phyloP scores from a whole-genome alignment of 441 rosid species.

The Populus trichocarpa region DNA sequence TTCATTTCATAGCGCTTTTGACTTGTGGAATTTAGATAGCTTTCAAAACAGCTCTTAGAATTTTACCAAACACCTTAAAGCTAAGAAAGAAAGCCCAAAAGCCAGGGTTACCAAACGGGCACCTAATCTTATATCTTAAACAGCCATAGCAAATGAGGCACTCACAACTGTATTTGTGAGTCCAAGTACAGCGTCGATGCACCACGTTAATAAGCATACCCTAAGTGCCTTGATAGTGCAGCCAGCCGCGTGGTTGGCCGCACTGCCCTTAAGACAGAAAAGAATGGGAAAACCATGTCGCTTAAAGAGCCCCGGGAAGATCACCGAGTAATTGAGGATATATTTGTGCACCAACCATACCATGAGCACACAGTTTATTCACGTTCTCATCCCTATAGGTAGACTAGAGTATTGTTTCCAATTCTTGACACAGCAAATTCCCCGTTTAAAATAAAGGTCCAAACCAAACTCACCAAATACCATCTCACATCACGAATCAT shows the following conservation, averaged over 20 bases:
- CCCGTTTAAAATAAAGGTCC: neutral
- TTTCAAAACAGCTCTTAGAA: too few relatives aligned
- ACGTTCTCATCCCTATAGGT: neutral
- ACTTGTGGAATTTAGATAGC: too few relatives aligned
- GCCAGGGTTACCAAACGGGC: neutral
- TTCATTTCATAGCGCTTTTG: too few relatives aligned
- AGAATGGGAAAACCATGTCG: constrained; percentile 1
- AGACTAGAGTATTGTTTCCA: neutral
- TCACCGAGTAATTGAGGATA: neutral
- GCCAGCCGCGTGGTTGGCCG: too few relatives aligned
- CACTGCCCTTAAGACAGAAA: neutral
- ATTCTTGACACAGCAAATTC: neutral
- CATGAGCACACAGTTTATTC: neutral
- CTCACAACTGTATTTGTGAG: neutral
- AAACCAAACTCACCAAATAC: neutral
- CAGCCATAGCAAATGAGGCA: neutral
- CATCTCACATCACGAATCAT: neutral
- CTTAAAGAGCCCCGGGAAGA: neutral
- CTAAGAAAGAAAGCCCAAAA: neutral
- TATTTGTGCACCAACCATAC: neutral
- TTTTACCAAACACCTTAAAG: neutral
- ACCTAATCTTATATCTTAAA: neutral
- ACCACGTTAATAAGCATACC: too few relatives aligned
- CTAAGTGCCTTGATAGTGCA: too few relatives aligned
- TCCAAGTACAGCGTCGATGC: too few relatives aligned